These are phyloP conservation scores for Entomortierella beljakovae DNA, from an alignment of 192 early-diverging fungal species.

Conservation along the genomic window DNA sequence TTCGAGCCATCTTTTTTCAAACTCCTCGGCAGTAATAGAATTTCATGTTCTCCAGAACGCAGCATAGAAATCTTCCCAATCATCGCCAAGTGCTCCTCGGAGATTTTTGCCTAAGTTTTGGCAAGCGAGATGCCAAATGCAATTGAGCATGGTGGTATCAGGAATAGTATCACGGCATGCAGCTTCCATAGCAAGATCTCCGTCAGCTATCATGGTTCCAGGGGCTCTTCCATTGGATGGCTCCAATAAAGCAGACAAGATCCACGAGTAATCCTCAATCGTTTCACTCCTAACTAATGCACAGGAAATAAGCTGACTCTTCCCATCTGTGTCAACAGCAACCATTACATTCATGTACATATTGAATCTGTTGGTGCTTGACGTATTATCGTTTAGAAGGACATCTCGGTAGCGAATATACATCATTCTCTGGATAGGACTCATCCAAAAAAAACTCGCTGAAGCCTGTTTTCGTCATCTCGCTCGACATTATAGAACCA, in stretches of 20 bases:
- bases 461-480: neutral
- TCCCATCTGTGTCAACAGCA: constrained; percentile 2
- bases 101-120: neutral
- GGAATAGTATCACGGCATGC: neutral
- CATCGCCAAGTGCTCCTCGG: neutral
- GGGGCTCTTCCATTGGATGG: neutral
- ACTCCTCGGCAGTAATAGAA: neutral
- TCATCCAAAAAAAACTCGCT: constrained; percentile 12
- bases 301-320: constrained; percentile 1
- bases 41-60: neutral
- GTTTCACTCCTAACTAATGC: neutral
- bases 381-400: constrained; percentile 9
- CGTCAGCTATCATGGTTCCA: constrained; percentile 7
- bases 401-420: constrained; percentile 15
- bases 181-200: constrained; percentile 9
- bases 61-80: neutral
- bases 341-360: constrained; percentile 1
- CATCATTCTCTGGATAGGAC: neutral
- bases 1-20: neutral
- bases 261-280: constrained; percentile 4
- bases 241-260: neutral
- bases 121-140: constrained; percentile 1
- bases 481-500: neutral
- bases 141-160: neutral
- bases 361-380: constrained; percentile 1